Percentiles rank a stretch among this genome's conserved stretches.
phyloP scores from a whole-genome alignment of 2,329 filamentous ascomycete genomes.

The Metarhizium humberi region DNA sequence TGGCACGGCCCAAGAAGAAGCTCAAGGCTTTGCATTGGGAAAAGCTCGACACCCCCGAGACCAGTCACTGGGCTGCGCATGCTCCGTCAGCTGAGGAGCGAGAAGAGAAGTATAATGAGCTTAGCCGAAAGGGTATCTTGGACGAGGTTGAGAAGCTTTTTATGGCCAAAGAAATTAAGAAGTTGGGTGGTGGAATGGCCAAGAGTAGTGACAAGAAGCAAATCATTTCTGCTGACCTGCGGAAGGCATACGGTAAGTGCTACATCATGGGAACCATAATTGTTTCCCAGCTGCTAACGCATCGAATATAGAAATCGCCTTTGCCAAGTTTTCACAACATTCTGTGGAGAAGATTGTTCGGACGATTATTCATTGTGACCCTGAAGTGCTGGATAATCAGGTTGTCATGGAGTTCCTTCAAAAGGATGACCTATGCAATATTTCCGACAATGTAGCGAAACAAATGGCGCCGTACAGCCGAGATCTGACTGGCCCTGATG shows the following conservation, averaged over 20 bases:
- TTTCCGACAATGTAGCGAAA: conserved; percentile 84
- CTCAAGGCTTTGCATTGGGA: conserved; percentile 99
- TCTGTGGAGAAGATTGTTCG: conserved; percentile 77
- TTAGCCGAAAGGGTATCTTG: conserved; percentile 88
- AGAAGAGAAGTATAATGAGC: conserved; percentile 91
- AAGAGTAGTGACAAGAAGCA: conserved; percentile 96
- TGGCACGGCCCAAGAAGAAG: conserved; percentile 94
- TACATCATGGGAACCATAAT: neutral
- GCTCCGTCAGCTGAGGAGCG: conserved; percentile 78
- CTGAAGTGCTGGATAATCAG: conserved; percentile 74
- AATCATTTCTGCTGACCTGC: conserved; percentile 83
- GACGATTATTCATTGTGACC: conserved; percentile 94
- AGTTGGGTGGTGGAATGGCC: conserved; percentile 59
- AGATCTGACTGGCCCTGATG: conserved; percentile 89
- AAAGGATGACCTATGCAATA: conserved; percentile 84
- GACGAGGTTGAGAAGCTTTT: conserved; percentile 98
- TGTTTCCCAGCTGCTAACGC: neutral
- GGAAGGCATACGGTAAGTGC: conserved; percentile 67
- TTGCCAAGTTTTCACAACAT: conserved; percentile 84
- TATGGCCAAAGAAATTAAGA: conserved; percentile 93
- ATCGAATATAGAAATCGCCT: conserved; percentile 58
- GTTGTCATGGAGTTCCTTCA: conserved; percentile 97
- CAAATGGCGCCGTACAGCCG: conserved; percentile 91
- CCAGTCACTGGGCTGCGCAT: conserved; percentile 87
- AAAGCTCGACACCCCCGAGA: conserved; percentile 86